These are phyloP conservation scores for Hanseniaspora meyeri DNA, from an alignment of 805 yeast genomes.

Conservation along the genomic window DNA sequence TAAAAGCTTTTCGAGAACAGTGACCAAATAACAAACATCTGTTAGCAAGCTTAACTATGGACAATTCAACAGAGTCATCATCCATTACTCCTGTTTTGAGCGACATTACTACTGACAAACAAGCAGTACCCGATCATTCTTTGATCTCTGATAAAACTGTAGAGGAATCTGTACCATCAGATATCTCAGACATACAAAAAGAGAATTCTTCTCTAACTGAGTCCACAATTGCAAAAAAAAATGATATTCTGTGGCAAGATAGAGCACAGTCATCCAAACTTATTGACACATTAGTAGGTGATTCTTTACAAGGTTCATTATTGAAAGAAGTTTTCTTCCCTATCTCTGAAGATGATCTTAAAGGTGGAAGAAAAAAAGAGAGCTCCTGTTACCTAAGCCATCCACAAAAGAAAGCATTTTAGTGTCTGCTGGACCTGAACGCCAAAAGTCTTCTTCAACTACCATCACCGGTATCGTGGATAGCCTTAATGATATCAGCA, in stretches of 20 bases:
- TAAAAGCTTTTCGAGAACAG: too few species aligned
- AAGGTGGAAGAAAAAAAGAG: background rate
- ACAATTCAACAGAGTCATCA: background rate
- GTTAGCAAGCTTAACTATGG: background rate
- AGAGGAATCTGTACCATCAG: background rate
- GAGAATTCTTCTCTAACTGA: background rate
- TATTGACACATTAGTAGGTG: background rate
- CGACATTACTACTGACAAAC: background rate
- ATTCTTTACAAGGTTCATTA: background rate
- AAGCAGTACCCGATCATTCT: background rate
- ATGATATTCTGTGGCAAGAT: background rate
- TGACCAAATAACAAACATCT: background rate
- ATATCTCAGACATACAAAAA: background rate
- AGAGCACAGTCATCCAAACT: background rate
- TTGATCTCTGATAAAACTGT: background rate
- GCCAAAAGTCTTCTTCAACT: background rate
- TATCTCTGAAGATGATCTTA: background rate
- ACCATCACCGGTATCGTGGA: background rate
- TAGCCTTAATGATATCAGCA: background rate
- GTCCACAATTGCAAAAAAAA: too few species aligned
- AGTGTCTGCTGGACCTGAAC: background rate
- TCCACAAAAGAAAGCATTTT: background rate
- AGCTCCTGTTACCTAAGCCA: background rate
- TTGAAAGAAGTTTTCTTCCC: background rate
- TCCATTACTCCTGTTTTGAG: background rate